A percentile compares a stretch with the other conserved stretches of the same genome.
Conservation (phyloP, 345 rosid genomes). For the Heritiera fomes region DNA sequence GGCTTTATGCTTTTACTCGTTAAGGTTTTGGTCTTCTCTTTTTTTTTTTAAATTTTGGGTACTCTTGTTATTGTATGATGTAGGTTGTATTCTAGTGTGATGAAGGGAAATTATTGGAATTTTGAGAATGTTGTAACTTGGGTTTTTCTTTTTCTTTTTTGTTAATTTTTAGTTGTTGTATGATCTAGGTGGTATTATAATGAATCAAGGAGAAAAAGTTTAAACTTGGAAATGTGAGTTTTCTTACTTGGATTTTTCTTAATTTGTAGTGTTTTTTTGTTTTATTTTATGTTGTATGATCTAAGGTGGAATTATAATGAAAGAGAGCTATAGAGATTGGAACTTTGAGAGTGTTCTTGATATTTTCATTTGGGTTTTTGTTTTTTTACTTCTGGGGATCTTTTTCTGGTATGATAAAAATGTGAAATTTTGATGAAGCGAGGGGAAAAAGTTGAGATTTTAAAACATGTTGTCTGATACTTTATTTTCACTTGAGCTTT, state of each 20-base stretch:
- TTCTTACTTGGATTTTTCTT: not conserved
- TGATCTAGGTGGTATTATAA: not conserved
- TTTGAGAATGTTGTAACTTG: not conserved
- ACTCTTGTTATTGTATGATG: not conserved
- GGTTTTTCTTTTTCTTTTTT: not conserved
- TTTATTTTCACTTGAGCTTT: not conserved
- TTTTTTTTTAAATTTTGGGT: not conserved
- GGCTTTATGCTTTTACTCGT: slow-evolving; percentile 68
- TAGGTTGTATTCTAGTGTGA: not conserved
- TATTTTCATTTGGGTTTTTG: not conserved
- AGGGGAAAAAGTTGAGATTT: too few species aligned
- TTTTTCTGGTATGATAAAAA: not conserved
- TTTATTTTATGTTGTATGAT: not conserved
- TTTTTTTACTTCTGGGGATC: not conserved
- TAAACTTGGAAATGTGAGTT: not conserved
- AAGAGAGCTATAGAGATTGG: not conserved
- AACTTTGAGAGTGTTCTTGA: not conserved
- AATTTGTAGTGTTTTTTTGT: not conserved
- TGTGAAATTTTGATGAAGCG: not conserved
- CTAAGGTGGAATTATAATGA: not conserved
- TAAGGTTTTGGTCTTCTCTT: slow-evolving; percentile 15
- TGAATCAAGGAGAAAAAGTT: not conserved
- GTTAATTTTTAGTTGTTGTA: not conserved
- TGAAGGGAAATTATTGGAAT: not conserved
- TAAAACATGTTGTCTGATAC: not conserved